These are phyloP conservation scores for Fusarium xyrophilum DNA, from an alignment of 2,329 filamentous ascomycete genomes.

Conservation along the genomic window DNA sequence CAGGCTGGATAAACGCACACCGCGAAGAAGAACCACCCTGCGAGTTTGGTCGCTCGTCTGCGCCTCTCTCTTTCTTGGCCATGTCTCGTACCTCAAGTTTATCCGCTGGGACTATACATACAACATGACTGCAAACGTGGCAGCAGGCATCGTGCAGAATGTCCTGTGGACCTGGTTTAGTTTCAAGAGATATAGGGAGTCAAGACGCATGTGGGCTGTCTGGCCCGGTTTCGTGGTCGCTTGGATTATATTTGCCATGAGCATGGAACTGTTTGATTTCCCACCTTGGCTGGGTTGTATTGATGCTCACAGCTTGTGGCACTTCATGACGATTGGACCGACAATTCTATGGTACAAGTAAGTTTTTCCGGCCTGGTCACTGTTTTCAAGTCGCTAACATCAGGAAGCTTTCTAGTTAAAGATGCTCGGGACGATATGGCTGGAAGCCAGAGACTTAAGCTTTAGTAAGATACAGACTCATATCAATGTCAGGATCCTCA, in stretches of 20 bases:
- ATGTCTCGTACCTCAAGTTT: constrained; percentile 84
- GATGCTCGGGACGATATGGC: constrained; percentile 85
- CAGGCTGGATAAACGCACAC: constrained; percentile 70
- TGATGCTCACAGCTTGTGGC: constrained; percentile 96
- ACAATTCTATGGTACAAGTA: constrained; percentile 94
- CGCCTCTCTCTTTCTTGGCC: constrained; percentile 71
- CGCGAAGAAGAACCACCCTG: constrained; percentile 59
- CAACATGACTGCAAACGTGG: constrained; percentile 96
- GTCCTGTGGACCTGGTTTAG: constrained; percentile 87
- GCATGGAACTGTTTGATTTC: constrained; percentile 93
- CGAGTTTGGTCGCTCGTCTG: constrained; percentile 80
- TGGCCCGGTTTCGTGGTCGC: constrained; percentile 92
- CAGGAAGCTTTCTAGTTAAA: constrained; percentile 78
- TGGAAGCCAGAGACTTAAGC: constrained; percentile 72
- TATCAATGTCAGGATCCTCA: background rate
- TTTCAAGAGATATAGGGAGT: constrained; percentile 73
- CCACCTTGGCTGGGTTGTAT: constrained; percentile 81
- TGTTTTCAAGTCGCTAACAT: constrained; percentile 33
- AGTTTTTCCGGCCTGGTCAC: constrained; percentile 51
- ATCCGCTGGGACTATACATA: constrained; percentile 95
- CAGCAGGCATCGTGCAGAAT: constrained; percentile 80
- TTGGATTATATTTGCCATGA: constrained; percentile 93
- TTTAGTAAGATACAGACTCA: constrained; percentile 40
- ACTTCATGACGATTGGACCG: constrained; percentile 88
- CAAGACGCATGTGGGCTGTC: constrained; percentile 78